A percentile compares a stretch with the other conserved stretches of the same genome.
Evolutionary conservation across 2,329 filamentous ascomycete species (phyloP).

Genomic region (Cladosporium sp.): DNA sequence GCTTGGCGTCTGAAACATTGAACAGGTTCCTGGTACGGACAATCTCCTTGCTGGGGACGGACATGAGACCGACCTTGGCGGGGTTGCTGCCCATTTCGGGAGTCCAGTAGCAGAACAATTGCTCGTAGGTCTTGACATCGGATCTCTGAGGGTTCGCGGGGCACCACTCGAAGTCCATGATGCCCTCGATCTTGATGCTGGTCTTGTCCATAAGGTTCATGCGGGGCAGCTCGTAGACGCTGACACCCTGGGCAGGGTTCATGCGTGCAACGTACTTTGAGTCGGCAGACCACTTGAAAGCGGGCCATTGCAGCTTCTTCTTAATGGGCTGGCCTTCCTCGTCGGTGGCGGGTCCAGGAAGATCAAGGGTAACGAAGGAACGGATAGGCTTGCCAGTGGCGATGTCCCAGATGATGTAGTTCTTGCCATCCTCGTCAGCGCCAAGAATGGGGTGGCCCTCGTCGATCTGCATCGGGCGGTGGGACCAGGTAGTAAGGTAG

Average conservation of each 20-base stretch:
- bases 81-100: constrained; percentile 97
- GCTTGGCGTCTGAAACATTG: constrained; percentile 94
- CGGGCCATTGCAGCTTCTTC: constrained; percentile 95
- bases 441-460: constrained; percentile 74
- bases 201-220: constrained; percentile 91
- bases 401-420: constrained; percentile 98
- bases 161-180: constrained; percentile 98
- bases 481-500: constrained; percentile 95
- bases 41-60: constrained; percentile 88
- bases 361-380: constrained; percentile 87
- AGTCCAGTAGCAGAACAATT: constrained; percentile 97
- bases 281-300: constrained; percentile 98
- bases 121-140: constrained; percentile 85
- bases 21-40: constrained; percentile 94
- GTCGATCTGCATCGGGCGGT: constrained; percentile 85
- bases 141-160: constrained; percentile 78
- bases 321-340: constrained; percentile 65
- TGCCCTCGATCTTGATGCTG: constrained; percentile 91
- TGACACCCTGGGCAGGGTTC: constrained; percentile 82
- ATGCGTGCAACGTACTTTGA: constrained; percentile 95
- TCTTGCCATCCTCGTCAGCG: constrained; percentile 93
- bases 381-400: constrained; percentile 83
- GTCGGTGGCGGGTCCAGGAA: constrained; percentile 59
- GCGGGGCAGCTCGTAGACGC: constrained; percentile 80
- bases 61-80: constrained; percentile 95